Evolutionary conservation across 164 flowering plant species (phyloP).

Genomic region (Vitis amurensis): DNA sequence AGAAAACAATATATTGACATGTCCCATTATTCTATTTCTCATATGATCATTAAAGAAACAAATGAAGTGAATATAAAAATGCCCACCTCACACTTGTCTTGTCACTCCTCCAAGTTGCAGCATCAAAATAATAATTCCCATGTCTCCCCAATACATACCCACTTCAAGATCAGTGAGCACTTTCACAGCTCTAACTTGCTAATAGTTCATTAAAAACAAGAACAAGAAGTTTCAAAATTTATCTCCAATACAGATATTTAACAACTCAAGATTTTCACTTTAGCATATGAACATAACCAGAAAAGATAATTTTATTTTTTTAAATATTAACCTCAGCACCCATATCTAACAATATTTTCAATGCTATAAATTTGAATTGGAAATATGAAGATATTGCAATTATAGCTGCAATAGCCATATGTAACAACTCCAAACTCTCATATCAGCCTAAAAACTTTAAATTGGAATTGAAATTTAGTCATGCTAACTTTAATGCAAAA

Average conservation of each 20-base stretch:
- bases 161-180: slow-evolving; percentile 76
- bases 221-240: not conserved
- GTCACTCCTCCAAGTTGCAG: slow-evolving; percentile 55
- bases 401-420: not conserved
- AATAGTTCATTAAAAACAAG: slow-evolving; percentile 7
- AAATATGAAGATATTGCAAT: too few relatives aligned
- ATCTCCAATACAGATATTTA: not conserved
- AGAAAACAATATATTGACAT: too few relatives aligned
- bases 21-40: not conserved
- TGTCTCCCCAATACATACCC: slow-evolving; percentile 76
- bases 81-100: slow-evolving; percentile 62
- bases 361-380: too few relatives aligned
- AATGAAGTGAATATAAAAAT: not conserved
- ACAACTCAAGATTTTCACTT: not conserved
- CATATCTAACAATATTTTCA: not conserved
- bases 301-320: too few relatives aligned
- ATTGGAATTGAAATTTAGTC: not conserved
- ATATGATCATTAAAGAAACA: not conserved
- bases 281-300: not conserved
- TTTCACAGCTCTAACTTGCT: slow-evolving; percentile 68
- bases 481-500: too few relatives aligned
- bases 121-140: slow-evolving; percentile 83
- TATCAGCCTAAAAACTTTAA: too few relatives aligned
- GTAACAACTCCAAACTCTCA: not conserved
- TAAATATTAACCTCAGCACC: not conserved